Conservation (phyloP, 306 rosid genomes). For the Ziziphus jujuba region DNA sequence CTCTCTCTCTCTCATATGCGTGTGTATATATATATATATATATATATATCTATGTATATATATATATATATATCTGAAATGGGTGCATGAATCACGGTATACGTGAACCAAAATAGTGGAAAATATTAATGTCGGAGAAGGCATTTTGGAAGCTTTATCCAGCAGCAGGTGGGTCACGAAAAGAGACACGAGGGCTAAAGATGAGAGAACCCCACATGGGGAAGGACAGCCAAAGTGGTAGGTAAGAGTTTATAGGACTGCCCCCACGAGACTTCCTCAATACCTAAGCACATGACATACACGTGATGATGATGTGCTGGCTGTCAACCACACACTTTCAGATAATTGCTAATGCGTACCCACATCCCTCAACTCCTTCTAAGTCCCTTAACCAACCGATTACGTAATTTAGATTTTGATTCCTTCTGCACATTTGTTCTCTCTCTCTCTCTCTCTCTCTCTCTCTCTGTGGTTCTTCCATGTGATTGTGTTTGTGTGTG, state of each 20-base stretch:
- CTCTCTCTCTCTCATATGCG: too few relatives aligned
- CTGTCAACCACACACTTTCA: conserved; percentile 37
- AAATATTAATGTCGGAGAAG: conserved; percentile 8
- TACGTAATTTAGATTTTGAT: conserved; percentile 3
- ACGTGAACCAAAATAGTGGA: not conserved
- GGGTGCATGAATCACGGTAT: too few relatives aligned
- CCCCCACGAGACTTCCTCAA: conserved; percentile 24
- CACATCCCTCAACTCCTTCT: conserved; percentile 14
- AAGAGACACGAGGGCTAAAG: conserved; percentile 13
- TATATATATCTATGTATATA: too few relatives aligned
- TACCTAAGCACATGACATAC: conserved; percentile 74
- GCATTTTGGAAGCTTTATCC: conserved; percentile 32
- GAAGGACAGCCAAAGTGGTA: conserved; percentile 56
- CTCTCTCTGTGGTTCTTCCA: conserved; percentile 13
- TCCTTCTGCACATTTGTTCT: conserved; percentile 1
- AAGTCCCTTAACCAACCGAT: conserved; percentile 18
- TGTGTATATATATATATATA: too few relatives aligned
- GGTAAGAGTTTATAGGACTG: conserved; percentile 57
- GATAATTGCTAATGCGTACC: conserved; percentile 30
- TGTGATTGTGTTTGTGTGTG: conserved; percentile 26
- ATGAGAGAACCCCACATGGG: conserved; percentile 45
- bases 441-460: not conserved
- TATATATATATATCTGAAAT: not conserved
- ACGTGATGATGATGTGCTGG: conserved; percentile 61
- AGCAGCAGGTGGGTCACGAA: conserved; percentile 24